phyloP scores from a whole-genome alignment of 352 stramenopile species.

The Phytophthora crassamura region DNA sequence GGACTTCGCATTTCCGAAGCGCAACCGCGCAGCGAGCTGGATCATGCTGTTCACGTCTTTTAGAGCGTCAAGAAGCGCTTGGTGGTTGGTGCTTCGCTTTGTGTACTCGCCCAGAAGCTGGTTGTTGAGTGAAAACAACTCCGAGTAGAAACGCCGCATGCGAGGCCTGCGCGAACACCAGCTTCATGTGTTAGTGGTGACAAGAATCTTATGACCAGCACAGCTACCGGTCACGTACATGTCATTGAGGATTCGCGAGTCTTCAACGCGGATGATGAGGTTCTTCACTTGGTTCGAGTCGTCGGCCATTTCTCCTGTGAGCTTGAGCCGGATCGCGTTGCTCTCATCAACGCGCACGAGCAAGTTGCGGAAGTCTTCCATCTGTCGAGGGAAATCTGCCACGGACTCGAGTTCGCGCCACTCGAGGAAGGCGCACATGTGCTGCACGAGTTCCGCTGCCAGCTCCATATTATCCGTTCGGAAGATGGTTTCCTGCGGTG shows the following conservation, averaged over 20 bases:
- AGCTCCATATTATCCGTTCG: constrained; percentile 89
- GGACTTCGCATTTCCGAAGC: constrained; percentile 87
- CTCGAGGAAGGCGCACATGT: constrained; percentile 84
- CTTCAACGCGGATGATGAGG: constrained; percentile 91
- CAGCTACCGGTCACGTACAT: constrained; percentile 69
- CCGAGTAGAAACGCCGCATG: constrained; percentile 91
- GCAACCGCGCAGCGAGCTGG: constrained; percentile 87
- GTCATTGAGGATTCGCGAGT: constrained; percentile 92
- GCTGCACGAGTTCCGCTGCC: constrained; percentile 88
- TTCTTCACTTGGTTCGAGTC: constrained; percentile 93
- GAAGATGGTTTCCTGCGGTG: constrained; percentile 65
- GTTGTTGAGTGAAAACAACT: constrained; percentile 92
- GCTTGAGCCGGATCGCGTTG: constrained; percentile 89
- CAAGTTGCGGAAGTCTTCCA: constrained; percentile 81
- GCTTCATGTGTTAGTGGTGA: constrained; percentile 4
- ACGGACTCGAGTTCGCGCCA: constrained; percentile 87
- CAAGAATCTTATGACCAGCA: background rate
- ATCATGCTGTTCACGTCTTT: constrained; percentile 95
- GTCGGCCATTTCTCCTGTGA: constrained; percentile 94
- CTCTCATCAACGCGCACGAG: constrained; percentile 85
- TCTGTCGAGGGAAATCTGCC: constrained; percentile 89
- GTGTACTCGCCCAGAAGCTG: constrained; percentile 92
- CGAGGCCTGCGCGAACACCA: constrained; percentile 42
- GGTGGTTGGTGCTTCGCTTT: constrained; percentile 93
- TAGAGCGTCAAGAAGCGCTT: constrained; percentile 88